Conservation (phyloP, 1,284 basidiomycete species). For the Leccinum fallax region DNA sequence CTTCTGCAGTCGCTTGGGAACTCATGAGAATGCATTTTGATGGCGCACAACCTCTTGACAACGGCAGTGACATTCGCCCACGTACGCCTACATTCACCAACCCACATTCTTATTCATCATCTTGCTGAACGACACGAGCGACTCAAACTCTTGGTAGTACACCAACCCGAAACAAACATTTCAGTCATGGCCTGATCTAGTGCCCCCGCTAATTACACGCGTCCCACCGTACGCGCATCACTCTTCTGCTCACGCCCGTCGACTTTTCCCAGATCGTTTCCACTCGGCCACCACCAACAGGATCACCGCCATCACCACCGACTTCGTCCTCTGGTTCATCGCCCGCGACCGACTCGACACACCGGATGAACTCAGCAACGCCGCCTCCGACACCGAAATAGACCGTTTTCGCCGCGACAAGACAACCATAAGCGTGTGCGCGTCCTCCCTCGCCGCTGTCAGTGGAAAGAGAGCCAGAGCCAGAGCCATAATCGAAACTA, state of each 20-base stretch:
- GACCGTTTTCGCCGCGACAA: slow-evolving; percentile 87
- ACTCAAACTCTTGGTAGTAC: neutral
- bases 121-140: too few relatives aligned
- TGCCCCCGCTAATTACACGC: neutral
- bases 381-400: slow-evolving; percentile 98
- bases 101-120: too few relatives aligned
- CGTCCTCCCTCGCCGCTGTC: neutral
- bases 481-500: neutral
- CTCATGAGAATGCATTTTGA: too few relatives aligned
- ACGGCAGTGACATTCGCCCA: too few relatives aligned
- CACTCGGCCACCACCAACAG: slow-evolving; percentile 25
- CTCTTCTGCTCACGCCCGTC: slow-evolving; percentile 65
- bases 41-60: too few relatives aligned
- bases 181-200: neutral
- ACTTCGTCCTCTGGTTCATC: slow-evolving; percentile 1
- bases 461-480: neutral
- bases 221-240: slow-evolving; percentile 62
- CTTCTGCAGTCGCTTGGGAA: too few relatives aligned
- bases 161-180: neutral
- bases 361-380: slow-evolving; percentile 69
- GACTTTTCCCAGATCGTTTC: slow-evolving; percentile 58
- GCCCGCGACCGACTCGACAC: slow-evolving; percentile 44
- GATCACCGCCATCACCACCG: neutral
- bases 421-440: slow-evolving; percentile 43
- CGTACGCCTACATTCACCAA: too few relatives aligned